Evolutionary conservation across 2,329 filamentous ascomycete genomes (phyloP), one percentile per base, ranked within the genome.

Genomic region (Neofusicoccum sp.): DNA sequence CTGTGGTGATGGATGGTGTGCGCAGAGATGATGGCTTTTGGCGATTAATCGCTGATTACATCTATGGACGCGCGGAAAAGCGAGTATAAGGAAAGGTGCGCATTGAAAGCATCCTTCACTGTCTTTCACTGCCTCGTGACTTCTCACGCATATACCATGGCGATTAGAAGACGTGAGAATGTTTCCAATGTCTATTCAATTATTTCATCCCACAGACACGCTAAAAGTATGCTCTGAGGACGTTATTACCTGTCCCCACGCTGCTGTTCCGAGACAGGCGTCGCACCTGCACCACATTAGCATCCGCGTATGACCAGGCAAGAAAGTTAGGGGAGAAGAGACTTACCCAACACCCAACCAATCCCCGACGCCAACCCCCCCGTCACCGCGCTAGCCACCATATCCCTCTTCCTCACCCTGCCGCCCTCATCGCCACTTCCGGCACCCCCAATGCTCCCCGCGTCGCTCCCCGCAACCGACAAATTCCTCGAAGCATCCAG

Each of bases 341-440:
- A 71, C 74, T 63, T 80, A 72, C 87, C 87, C 61, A 89, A 72
- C 63, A 89, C 84, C 87, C 87, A 89, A 7, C 87, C 87, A 69
- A 89, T 78, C 8, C 87, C 87, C 71, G 81, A 86, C 6, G 84
- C 85, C 70, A 89, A 72, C 6, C 85, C 85, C 2, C 85, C 85
- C 11, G 84, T 87, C 5, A 88, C 86, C 73, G 86, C 86, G 75
- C 82, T 88, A 64, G 85, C 85, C 52, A 89, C 85, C 76, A 88
- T 88, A 73, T 94, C 91, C 68, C 91, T 83, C 79, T 89, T 93
- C 69, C 91, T 84, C 41, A 85, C 80, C 63, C 81, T 77, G 64
- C 81, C 74, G 54, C 73, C 74, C 34, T 77, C 75, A 3, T 64
- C 69, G 36, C 52, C 54, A 16, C 45, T 61, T 2, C 22, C 22